A percentile compares a stretch with the other conserved stretches of the same genome.
phyloP scores from a whole-genome alignment of 192 early-diverging fungal genomes.

The Coemansia sp. region DNA sequence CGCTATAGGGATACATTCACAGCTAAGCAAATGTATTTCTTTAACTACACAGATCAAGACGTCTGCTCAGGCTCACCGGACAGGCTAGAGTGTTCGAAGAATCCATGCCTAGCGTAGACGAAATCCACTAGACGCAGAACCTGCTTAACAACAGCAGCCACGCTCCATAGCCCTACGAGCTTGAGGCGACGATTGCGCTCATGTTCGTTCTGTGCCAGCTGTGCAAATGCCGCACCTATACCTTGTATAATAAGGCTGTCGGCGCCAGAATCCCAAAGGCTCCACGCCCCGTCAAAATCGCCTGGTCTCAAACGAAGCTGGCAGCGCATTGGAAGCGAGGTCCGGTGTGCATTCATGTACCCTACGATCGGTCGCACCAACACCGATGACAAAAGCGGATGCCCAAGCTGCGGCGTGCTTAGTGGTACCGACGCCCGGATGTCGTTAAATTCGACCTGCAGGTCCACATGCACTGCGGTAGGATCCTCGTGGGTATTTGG shows the following conservation, averaged over 20 bases:
- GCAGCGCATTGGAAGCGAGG: constrained; percentile 78
- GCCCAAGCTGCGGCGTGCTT: constrained; percentile 54
- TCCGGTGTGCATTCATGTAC: constrained; percentile 92
- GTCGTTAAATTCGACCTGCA: constrained; percentile 85
- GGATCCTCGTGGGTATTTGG: constrained; percentile 16
- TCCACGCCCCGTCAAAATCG: constrained; percentile 94
- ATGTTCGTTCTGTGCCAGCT: constrained; percentile 75
- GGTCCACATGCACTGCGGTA: constrained; percentile 60
- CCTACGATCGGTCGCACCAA: constrained; percentile 90
- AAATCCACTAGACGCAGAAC: constrained; percentile 72
- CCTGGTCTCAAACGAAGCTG: constrained; percentile 72
- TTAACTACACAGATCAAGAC: not conserved
- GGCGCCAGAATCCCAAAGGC: constrained; percentile 77
- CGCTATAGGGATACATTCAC: too few species aligned
- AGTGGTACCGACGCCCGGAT: constrained; percentile 87
- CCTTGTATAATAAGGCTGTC: constrained; percentile 73
- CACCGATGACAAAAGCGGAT: constrained; percentile 78
- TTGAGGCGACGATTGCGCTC: constrained; percentile 80
- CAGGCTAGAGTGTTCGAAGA: constrained; percentile 46
- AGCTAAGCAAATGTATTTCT: too few species aligned
- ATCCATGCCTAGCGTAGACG: constrained; percentile 67
- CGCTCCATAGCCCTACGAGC: constrained; percentile 85
- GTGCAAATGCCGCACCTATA: constrained; percentile 77
- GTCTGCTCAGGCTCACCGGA: not conserved
- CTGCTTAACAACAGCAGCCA: constrained; percentile 73